A percentile compares a stretch with the other conserved stretches of the same genome.
Conservation (phyloP, 768 basidiomycete genomes). For the Kwoniella mangroviensis region DNA sequence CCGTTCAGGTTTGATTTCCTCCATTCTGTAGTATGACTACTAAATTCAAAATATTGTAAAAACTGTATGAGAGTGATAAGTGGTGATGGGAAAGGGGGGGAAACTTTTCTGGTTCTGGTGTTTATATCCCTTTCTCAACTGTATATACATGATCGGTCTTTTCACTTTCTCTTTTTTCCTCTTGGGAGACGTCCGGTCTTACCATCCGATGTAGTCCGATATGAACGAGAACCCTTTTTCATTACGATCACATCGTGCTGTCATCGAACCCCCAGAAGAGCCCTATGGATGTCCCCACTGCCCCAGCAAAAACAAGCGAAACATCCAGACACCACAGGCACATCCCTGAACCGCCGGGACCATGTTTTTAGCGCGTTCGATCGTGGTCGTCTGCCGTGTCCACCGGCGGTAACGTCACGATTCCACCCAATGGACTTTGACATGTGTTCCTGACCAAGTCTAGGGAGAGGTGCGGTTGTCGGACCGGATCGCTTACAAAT, state of each 20-base stretch:
- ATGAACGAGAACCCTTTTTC: background rate
- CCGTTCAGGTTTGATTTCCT: constrained; percentile 9
- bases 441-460: background rate
- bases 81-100: background rate
- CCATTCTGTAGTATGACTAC: background rate
- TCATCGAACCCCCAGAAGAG: no score
- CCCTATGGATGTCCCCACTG: background rate
- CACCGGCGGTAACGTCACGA: background rate
- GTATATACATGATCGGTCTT: background rate
- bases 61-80: background rate
- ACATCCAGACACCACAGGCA: background rate
- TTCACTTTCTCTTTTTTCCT: background rate
- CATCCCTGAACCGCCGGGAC: background rate
- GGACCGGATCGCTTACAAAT: background rate
- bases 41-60: background rate
- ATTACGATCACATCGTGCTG: background rate
- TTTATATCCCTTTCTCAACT: constrained; percentile 8
- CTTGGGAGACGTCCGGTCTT: background rate
- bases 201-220: background rate
- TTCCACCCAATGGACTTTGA: background rate
- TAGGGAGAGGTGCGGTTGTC: background rate
- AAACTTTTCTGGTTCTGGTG: background rate
- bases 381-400: background rate
- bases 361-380: background rate
- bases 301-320: background rate